phyloP scores from a whole-genome alignment of 495 filamentous ascomycete genomes.

The Hypoxylon intermedium region DNA sequence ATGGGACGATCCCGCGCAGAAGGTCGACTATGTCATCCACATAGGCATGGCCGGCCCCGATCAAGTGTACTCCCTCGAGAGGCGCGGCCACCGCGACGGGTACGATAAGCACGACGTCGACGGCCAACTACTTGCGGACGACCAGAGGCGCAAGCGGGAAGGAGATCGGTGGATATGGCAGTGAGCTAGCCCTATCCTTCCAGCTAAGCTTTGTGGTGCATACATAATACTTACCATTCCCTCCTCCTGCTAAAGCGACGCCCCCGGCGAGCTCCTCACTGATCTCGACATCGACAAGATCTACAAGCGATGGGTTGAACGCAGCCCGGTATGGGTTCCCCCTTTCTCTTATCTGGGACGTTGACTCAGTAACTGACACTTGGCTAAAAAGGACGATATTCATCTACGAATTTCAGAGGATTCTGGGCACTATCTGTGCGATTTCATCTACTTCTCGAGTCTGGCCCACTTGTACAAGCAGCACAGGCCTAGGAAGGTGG shows the following conservation, averaged over 20 bases:
- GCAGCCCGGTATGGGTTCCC: slow-evolving; percentile 46
- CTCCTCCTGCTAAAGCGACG: slow-evolving; percentile 7
- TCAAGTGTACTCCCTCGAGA: slow-evolving; percentile 72
- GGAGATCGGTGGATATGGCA: slow-evolving; percentile 55
- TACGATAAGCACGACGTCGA: slow-evolving; percentile 75
- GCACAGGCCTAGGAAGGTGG: slow-evolving; percentile 61
- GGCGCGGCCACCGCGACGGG: slow-evolving; percentile 74
- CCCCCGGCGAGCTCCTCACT: slow-evolving; percentile 48
- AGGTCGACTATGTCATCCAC: slow-evolving; percentile 73
- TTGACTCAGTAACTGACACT: neutral
- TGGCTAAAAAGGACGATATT: slow-evolving; percentile 42
- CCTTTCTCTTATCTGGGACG: neutral
- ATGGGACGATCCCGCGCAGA: slow-evolving; percentile 49
- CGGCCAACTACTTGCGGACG: slow-evolving; percentile 61
- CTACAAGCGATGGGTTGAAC: slow-evolving; percentile 59
- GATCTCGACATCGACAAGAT: slow-evolving; percentile 63
- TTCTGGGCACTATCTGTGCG: slow-evolving; percentile 82
- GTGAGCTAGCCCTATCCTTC: slow-evolving; percentile 33
- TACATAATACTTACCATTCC: slow-evolving; percentile 18
- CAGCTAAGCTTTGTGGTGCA: too few relatives aligned
- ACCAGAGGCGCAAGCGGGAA: slow-evolving; percentile 47
- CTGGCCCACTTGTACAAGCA: slow-evolving; percentile 63
- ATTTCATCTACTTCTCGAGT: slow-evolving; percentile 85
- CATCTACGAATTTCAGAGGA: slow-evolving; percentile 74
- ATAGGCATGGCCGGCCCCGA: slow-evolving; percentile 82